Percentiles rank a stretch among this genome's conserved stretches.
These are phyloP conservation scores for Wickerhamiella bombiphila DNA, from an alignment of 805 yeast species.

Conservation along the genomic window DNA sequence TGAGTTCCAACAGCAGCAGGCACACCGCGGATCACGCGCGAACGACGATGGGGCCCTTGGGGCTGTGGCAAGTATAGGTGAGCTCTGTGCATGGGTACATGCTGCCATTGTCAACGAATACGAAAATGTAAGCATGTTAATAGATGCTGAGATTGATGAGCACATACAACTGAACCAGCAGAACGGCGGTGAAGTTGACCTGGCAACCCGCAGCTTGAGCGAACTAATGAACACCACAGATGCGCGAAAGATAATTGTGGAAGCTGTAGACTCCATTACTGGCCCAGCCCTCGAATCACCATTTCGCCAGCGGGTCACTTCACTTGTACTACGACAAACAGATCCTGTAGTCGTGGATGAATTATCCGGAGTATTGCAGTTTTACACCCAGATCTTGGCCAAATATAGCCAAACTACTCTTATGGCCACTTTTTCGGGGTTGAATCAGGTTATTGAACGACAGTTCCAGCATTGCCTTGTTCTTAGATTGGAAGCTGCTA, in stretches of 20 bases:
- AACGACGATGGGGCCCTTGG: slow-evolving; percentile 38
- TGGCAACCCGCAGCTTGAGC: slow-evolving; percentile 5
- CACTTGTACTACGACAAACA: slow-evolving; percentile 49
- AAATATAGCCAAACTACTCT: slow-evolving; percentile 27
- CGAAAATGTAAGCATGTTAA: slow-evolving; percentile 54
- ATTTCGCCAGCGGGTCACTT: slow-evolving; percentile 49
- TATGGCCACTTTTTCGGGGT: slow-evolving; percentile 19
- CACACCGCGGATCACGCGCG: slow-evolving; percentile 8
- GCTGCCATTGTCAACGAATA: slow-evolving; percentile 74
- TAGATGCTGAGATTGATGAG: slow-evolving; percentile 26
- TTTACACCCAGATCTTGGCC: slow-evolving; percentile 54
- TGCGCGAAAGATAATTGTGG: slow-evolving; percentile 11
- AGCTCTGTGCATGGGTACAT: slow-evolving; percentile 76
- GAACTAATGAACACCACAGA: slow-evolving; percentile 10
- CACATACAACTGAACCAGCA: not conserved
- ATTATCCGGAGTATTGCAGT: slow-evolving; percentile 45
- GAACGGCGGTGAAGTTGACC: slow-evolving; percentile 7
- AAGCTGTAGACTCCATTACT: slow-evolving; percentile 32
- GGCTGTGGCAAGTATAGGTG: slow-evolving; percentile 71
- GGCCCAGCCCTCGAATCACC: slow-evolving; percentile 40
- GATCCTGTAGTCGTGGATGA: slow-evolving; percentile 41
- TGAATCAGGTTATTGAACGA: slow-evolving; percentile 25
- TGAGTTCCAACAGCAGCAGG: slow-evolving; percentile 39
- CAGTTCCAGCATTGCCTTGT: slow-evolving; percentile 30
- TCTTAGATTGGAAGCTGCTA: slow-evolving; percentile 26